Base-by-base conservation (phyloP, 2,329 filamentous ascomycete species). In the Pseudogymnoascus sp. region DNA sequence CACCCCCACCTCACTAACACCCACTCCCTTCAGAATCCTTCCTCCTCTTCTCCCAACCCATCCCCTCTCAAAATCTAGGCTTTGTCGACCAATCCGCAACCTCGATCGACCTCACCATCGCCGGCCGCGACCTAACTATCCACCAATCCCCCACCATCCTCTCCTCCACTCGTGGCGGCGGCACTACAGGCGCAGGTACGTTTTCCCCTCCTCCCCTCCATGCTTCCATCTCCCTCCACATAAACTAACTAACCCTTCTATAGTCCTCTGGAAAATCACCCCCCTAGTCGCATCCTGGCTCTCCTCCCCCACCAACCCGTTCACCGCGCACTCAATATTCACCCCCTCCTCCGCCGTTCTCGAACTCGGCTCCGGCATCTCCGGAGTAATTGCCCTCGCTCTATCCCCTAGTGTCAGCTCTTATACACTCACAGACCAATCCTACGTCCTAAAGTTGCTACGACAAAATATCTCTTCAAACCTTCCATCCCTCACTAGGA, bases 261-360 rank as follows among this genome's bases (percentile, higher is more conserved):
- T 64, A 89, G 92, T 96, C 16, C 80, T 97, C 7, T 99, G 95
- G 95, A 92, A 90, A 75, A 89, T 96, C 68, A 93, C 91, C 0
- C 91, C 93, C 7, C 79, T 86, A 50, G 87, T 97, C 71, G 90
- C 93, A 21, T 79, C 85, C 67, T 97, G 91, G 91, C 82, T 97
- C 53, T 80, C 86, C 36, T 81, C 82, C 3, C 75, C 81, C 1
- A 72, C 75, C 31, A 92, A 91, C 73, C 74, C 85, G 0, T 80
- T 97, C 59, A 86, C 87, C 76, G 73, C 76, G 38, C 70, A 76
- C 63, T 77, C 76, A 53, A 70, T 88, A 60, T 78, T 93, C 6
- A 75, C 78, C 23, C 65, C 78, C 0, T 69, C 78, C 1, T 86
- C 89, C 4, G 78, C 78, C 5, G 79, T 93, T 18, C 79, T 96